Evolutionary conservation across 2,329 filamentous ascomycete genomes (phyloP).

Genomic region (Alternaria dauci): DNA sequence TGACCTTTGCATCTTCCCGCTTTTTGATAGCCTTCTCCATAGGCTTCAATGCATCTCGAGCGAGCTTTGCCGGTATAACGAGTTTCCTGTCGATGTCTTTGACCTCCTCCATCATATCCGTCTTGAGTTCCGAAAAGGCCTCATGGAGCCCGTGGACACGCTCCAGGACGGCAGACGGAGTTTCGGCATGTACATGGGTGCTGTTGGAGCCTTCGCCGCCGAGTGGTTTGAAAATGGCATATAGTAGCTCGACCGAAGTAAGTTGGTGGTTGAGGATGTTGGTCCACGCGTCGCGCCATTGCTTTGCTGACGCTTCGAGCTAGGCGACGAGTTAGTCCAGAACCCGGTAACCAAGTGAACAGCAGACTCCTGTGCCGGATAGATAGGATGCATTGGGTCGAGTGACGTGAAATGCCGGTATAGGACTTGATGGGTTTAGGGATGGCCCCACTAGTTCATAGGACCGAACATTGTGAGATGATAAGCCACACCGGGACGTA

Average conservation of each 20-base stretch:
- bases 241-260: slow-evolving; percentile 71
- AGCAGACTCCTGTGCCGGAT: background rate
- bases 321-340: slow-evolving; percentile 46
- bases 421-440: slow-evolving; percentile 4
- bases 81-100: slow-evolving; percentile 74
- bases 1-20: slow-evolving; percentile 77
- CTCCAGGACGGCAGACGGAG: slow-evolving; percentile 69
- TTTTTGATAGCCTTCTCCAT: slow-evolving; percentile 87
- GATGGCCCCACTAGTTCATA: slow-evolving; percentile 31
- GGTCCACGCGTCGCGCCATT: slow-evolving; percentile 82
- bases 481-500: slow-evolving; percentile 51
- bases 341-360: background rate
- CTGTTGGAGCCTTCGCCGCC: slow-evolving; percentile 66
- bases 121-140: slow-evolving; percentile 74
- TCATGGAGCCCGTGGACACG: slow-evolving; percentile 71
- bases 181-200: slow-evolving; percentile 63
- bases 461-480: slow-evolving; percentile 2
- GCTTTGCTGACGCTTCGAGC: slow-evolving; percentile 78
- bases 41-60: slow-evolving; percentile 72
- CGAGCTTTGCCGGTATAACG: slow-evolving; percentile 73
- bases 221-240: slow-evolving; percentile 79
- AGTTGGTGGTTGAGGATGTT: slow-evolving; percentile 75
- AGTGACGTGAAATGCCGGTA: background rate
- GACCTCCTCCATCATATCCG: slow-evolving; percentile 76
- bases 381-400: background rate